Base-by-base conservation (phyloP, 495 filamentous ascomycete genomes). In the Sphaerosporella brunnea region DNA sequence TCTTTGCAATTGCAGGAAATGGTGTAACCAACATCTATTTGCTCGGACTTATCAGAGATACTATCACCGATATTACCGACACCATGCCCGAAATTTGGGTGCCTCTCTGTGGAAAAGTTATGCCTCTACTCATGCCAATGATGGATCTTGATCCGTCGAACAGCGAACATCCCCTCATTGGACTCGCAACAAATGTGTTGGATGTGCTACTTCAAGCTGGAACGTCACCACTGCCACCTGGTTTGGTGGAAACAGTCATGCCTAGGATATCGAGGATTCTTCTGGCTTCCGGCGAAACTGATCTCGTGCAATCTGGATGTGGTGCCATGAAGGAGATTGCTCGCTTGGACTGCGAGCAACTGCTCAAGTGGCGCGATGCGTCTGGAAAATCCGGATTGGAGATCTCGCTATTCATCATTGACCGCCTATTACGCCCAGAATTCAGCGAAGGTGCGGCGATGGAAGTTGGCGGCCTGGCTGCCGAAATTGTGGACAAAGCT, bases 401-500 rank as follows among this genome's bases (percentile, higher is more conserved):
- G 63, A 78, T 93, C 15, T 79, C 82, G 20, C 71, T 97, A 35
- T 69, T 84, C 45, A 88, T 97, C 54, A 88, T 97, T 54, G 90
- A 94, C 62, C 81, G 87, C n/a, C 70, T 97, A 3, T 71, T 97
- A 18, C 77, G 80, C 1, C 80, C 84, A 0, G 63, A 71, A 1
- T 77, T 95, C 23, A 81, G 86, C 43, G 90, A 96, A 53, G 82
- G 82, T 45, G 82, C 85, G 5, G 90, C 92, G n/a, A 81, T 84
- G 4, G 92, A 96, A 65, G 86, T 97, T 21, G 90, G 90, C 49
- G 84, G 87, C 23, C 72, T 97, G 41, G 90, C 90, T 0, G 90
- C 87, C 0, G 90, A 94, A 60, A 66, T 96, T 49, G 92, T 97
- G 4, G 92, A 96, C 64, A 87, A 82, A 56, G 53, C 53, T 9